phyloP scores from a whole-genome alignment of 495 filamentous ascomycete genomes.

The Astrothelium subdiscretum region DNA sequence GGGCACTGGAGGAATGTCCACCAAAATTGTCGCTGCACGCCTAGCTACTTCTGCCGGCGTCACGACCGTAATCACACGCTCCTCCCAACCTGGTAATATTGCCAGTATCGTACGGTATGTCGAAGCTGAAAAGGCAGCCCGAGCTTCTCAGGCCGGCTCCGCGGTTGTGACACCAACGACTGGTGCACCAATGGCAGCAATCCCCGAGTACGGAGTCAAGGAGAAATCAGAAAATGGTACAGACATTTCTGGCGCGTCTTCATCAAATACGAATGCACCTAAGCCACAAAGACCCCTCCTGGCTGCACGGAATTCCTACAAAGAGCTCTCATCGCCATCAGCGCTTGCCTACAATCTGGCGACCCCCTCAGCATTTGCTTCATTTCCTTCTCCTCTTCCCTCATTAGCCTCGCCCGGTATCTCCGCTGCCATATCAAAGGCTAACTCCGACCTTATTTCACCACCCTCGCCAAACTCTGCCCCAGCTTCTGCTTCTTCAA shows the following conservation, averaged over 20 bases:
- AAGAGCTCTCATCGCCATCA: background rate
- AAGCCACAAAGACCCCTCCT: background rate
- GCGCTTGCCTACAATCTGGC: background rate
- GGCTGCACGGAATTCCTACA: background rate
- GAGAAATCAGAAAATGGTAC: background rate
- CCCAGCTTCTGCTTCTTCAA: constrained; percentile 21
- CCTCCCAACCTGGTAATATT: constrained; percentile 88
- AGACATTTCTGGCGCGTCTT: constrained; percentile 9
- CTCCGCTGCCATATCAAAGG: constrained; percentile 11
- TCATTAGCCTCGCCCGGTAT: background rate
- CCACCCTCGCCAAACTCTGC: constrained; percentile 29
- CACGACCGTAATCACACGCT: constrained; percentile 86
- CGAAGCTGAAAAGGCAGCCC: constrained; percentile 37
- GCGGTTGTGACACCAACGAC: background rate
- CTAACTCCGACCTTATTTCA: constrained; percentile 17
- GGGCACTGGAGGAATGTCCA: constrained; percentile 96
- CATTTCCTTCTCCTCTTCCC: constrained; percentile 8
- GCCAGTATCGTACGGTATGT: constrained; percentile 72
- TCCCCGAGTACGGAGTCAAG: too few species aligned
- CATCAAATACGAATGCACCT: constrained; percentile 5
- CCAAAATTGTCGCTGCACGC: constrained; percentile 90
- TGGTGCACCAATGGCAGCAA: background rate
- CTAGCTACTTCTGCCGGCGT: constrained; percentile 92
- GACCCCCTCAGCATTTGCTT: constrained; percentile 8
- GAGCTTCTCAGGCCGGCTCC: background rate